These are phyloP conservation scores for Aspergillus heteromorphus DNA, from an alignment of 495 filamentous ascomycete species.

Conservation along the genomic window DNA sequence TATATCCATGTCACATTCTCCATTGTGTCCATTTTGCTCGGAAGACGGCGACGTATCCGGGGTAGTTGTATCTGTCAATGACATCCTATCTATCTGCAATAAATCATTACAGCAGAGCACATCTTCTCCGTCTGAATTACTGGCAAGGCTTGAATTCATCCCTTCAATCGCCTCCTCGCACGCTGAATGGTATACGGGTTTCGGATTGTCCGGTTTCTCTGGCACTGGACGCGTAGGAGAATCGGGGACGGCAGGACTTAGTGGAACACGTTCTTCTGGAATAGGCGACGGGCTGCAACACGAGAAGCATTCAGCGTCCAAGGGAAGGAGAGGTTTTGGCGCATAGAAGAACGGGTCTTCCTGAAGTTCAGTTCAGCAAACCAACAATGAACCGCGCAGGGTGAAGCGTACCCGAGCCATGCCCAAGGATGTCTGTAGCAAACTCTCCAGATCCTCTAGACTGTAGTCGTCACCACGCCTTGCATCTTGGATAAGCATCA, in stretches of 20 bases:
- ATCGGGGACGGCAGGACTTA: not conserved
- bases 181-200: not conserved
- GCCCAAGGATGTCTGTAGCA: not conserved
- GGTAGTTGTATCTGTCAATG: no score
- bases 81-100: no score
- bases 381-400: not conserved
- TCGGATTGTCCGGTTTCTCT: not conserved
- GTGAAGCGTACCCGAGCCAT: not conserved
- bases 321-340: not conserved
- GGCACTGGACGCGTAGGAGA: not conserved
- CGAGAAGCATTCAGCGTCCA: not conserved
- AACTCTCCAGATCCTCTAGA: conserved; percentile 1
- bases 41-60: not conserved
- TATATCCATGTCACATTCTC: not conserved
- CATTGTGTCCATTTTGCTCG: not conserved
- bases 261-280: not conserved
- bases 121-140: no score
- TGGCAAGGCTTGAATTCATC: no score
- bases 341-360: not conserved
- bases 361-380: conserved; percentile 4
- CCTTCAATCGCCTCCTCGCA: not conserved
- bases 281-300: not conserved
- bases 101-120: no score
- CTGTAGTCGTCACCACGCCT: not conserved
- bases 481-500: conserved; percentile 14